A percentile compares a stretch with the other conserved stretches of the same genome.
Conservation (phyloP, 805 yeast genomes). For the Candida glaebosa region DNA sequence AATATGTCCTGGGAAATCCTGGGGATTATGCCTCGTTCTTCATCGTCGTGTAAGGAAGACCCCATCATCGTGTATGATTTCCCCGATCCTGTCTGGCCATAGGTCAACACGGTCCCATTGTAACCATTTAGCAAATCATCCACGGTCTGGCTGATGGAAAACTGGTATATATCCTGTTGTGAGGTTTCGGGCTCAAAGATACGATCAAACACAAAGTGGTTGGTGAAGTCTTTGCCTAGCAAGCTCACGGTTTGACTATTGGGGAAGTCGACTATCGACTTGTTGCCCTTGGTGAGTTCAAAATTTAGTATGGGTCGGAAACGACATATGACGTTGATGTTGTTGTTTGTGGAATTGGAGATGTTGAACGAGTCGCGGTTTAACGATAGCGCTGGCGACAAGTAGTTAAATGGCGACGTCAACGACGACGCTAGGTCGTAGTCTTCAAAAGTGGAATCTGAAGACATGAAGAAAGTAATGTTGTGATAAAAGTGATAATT, state of each 20-base stretch:
- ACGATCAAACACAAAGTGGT: conserved; percentile 57
- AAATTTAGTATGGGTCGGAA: conserved; percentile 54
- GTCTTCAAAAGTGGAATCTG: no score
- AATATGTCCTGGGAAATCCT: conserved; percentile 67
- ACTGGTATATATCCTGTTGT: conserved; percentile 59
- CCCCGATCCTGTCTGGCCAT: conserved; percentile 80
- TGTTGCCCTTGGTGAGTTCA: conserved; percentile 23
- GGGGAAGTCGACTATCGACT: conserved; percentile 16
- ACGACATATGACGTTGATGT: conserved; percentile 68
- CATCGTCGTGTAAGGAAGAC: conserved; percentile 25
- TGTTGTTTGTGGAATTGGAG: conserved; percentile 13
- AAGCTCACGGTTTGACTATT: conserved; percentile 25
- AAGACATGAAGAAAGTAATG: no score
- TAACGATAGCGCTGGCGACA: no score
- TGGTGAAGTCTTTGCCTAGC: conserved; percentile 23
- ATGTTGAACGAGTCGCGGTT: no score
- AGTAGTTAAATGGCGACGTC: not conserved
- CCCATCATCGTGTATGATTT: conserved; percentile 81
- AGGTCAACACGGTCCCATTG: conserved; percentile 73
- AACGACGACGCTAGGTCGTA: not conserved
- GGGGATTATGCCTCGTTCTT: conserved; percentile 62
- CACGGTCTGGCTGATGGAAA: conserved; percentile 58
- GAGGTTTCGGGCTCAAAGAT: conserved; percentile 51
- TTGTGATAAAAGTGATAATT: no score
- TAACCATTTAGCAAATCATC: conserved; percentile 71